These are phyloP conservation scores for Sphaerulina musiva DNA, from an alignment of 2,329 filamentous ascomycete species.

Conservation along the genomic window DNA sequence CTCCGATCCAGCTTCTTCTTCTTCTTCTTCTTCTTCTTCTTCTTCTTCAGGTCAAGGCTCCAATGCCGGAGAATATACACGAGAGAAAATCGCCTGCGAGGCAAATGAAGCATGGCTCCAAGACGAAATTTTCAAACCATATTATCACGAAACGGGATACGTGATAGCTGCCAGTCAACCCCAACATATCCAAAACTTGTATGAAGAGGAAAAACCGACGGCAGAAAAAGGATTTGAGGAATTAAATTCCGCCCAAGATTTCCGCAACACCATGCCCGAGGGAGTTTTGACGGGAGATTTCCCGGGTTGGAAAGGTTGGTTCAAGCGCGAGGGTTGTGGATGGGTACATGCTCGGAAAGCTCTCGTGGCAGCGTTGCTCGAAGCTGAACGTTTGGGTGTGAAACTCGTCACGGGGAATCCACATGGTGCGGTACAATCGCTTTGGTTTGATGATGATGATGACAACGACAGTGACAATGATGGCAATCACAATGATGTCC, in stretches of 20 bases:
- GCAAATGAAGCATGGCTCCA: not conserved
- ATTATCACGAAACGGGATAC: not conserved
- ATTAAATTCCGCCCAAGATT: not conserved
- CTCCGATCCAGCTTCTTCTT: conserved; percentile 8
- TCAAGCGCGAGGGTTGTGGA: conserved; percentile 42
- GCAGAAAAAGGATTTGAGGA: not conserved
- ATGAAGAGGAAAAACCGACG: not conserved
- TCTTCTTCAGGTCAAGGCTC: conserved; percentile 21
- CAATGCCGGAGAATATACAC: not conserved
- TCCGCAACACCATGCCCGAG: not conserved
- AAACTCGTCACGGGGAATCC: conserved; percentile 40
- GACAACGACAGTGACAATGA: too few relatives aligned
- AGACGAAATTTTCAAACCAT: not conserved
- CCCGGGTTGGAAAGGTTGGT: conserved; percentile 47
- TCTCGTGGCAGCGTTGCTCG: conserved; percentile 34
- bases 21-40: too few relatives aligned
- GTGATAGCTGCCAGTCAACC: not conserved
- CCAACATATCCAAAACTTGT: not conserved
- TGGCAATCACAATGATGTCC: conserved; percentile 27
- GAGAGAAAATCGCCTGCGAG: not conserved
- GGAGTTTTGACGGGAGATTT: conserved; percentile 43
- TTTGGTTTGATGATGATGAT: conserved; percentile 18
- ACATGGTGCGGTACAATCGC: not conserved
- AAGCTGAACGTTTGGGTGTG: conserved; percentile 44
- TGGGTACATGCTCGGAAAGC: conserved; percentile 51